Conservation (phyloP, 2,329 filamentous ascomycete genomes). For the Aspergillus aculeatinus region DNA sequence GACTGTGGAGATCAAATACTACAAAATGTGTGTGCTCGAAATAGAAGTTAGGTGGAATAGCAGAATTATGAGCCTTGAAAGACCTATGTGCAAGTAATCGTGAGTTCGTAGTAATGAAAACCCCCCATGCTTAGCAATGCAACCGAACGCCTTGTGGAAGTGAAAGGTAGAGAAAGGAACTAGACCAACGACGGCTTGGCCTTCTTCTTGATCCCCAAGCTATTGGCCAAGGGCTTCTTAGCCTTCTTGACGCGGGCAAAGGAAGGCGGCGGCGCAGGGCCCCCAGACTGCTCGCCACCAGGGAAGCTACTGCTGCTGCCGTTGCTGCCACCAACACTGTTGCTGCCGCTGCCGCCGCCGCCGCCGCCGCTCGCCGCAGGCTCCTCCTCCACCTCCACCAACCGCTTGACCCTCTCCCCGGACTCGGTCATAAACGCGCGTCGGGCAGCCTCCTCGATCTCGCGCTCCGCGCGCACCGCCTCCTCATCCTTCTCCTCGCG, state of each 20-base stretch:
- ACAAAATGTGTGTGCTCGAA: neutral
- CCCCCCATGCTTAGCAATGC: neutral
- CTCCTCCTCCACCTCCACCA: slow-evolving; percentile 38
- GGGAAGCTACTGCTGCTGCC: no score
- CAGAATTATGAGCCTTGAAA: neutral
- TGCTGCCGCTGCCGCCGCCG: slow-evolving; percentile 20
- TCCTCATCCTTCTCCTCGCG: slow-evolving; percentile 58
- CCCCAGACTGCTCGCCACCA: slow-evolving; percentile 34
- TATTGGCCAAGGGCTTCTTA: slow-evolving; percentile 76
- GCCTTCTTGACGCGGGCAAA: slow-evolving; percentile 79
- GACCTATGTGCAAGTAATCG: neutral
- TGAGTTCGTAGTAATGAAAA: neutral
- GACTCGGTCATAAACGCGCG: slow-evolving; percentile 70
- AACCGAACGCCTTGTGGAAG: slow-evolving; percentile 12
- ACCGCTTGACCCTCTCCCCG: slow-evolving; percentile 53
- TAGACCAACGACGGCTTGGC: slow-evolving; percentile 58
- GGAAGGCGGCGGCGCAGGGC: slow-evolving; percentile 55
- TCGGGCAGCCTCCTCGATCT: slow-evolving; percentile 79
- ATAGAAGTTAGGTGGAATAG: neutral
- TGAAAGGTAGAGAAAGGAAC: neutral
- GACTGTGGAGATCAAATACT: neutral
- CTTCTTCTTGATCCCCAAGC: slow-evolving; percentile 87
- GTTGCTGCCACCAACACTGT: no score
- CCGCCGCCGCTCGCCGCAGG: neutral
- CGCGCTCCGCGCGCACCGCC: slow-evolving; percentile 66